Evolutionary conservation across 192 early-diverging fungal genomes (phyloP), one percentile per base, ranked within the genome.

Genomic region (Phycomyces nitens): DNA sequence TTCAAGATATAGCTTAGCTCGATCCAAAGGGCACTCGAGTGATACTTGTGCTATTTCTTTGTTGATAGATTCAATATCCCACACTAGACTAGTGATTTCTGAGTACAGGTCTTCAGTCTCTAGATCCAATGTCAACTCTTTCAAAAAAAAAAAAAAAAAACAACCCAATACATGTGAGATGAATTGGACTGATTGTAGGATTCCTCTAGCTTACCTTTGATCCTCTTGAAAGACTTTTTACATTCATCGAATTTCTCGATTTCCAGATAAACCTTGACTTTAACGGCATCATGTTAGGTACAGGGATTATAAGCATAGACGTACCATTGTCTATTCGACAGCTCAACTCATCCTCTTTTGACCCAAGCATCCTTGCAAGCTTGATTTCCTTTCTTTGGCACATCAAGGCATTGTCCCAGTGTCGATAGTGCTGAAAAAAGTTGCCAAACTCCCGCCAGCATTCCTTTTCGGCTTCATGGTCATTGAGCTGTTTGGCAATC

Each of bases 271-370:
- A 41, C 21, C 21, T 44, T 44, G 38, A 58, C 57, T 58, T 39
- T 18, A 26, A 56, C 12, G 18, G 22, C 21, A 38, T n/a, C n/a
- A n/a, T n/a, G n/a, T n/a, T n/a, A n/a, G n/a, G n/a, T n/a, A n/a
- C n/a, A n/a, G n/a, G n/a, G n/a, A n/a, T 34, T 56, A 56, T 26
- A 56, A n/a, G 0, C 16, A 22, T 22, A 8, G 11, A 22, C 57
- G 41, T 43, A 59, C 57, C 42, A 21, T 22, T 59, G 34, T 43
- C 57, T 15, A 44, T 14, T 23, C 38, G 34, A 44, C 57, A 59
- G 15, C 1, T 24, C 18, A 59, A 4, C 21, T 44, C 57, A 42
- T 59, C 57, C 0, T 59, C 57, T 59, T 44, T 59, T 6, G 15
- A 23, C 1, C 42, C 1, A 43, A 23, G 20, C 22, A 22, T 24